Evolutionary conservation across 345 rosid genomes (phyloP), one percentile per base, ranked within the genome.

Genomic region (Hibiscus syriacus): DNA sequence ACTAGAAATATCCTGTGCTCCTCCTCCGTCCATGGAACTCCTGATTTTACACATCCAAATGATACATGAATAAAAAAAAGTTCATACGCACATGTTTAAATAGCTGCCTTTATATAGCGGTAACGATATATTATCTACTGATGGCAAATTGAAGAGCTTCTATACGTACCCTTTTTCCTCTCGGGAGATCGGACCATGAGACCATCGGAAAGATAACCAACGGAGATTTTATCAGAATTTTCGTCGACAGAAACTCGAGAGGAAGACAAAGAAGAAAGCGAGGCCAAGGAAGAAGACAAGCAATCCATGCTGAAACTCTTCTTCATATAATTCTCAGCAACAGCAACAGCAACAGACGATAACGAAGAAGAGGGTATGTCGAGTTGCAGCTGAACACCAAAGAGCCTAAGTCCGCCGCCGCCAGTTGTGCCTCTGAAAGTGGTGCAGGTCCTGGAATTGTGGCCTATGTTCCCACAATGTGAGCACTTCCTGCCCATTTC

Each of bases 401-500:
- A 85, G 39, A 87, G 85, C 78, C 77, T 77, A 13, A 80, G 68
- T 19, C 84, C 85, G 7, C 38, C 38, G 7, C n/a, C 5, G 3
- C 2, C 66, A 50, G 10, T 6, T 58, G 66, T 9, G 0, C 74
- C 68, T 67, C 72, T 71, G 74, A 26, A 61, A 50, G 48, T 26
- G 13, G 70, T 59, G 72, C 92, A 85, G 45, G 89, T 84, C 72
- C 89, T 79, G 12, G 89, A 83, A 78, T 87, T 87, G 58, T 87
- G 92, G 39, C 92, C 92, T 6, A 66, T 72, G 80, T 78, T 84
- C 52, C 89, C 84, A 55, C 89, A 87, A 61, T 81, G 87, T 55
- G 92, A 87, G 79, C 92, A 87, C 69, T 81, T 86, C 60, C 92
- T 86, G 73, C 85, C 84, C 92, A 86, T 86, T 64, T 77, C 72